Evolutionary conservation across 768 basidiomycete species (phyloP), one percentile per base, ranked within the genome.

Genomic region (Paxillus involutus): DNA sequence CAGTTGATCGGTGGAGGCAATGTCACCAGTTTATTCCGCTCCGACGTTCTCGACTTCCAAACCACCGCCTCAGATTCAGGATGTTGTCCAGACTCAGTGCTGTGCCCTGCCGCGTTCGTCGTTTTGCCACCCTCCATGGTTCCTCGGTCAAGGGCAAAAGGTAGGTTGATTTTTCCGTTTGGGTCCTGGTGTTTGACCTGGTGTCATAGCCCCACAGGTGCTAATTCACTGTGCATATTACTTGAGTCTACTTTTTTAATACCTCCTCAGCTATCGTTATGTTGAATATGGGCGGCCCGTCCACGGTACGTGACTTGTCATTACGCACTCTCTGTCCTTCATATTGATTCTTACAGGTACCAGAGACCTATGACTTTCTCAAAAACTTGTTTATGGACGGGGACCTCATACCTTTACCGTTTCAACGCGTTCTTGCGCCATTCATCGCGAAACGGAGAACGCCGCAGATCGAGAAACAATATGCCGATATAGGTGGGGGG

Each of bases 231-330:
- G 16, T 47, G 24, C 53, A 51, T 7, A n/a, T 36, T 36, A 42
- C 36, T 33, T 59, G 59, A 57, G 46, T 46, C 44, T 53, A 62
- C 26, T 52, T 62, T 53, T 32, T 19, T 48, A 33, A 59, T 51
- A 43, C 32, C 45, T 80, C 44, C 2, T 17, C 51, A 84, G 96
- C 90, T 36, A 81, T 98, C 58, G 94, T 99, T 40, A 91, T 99
- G 89, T 77, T 99, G 75, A 99, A 98, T 72, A 99, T 99, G 97
- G 97, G 97, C 42, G 97, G 97, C 2, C 97, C 96, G 21, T 83
- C 90, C 47, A 95, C 93, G 53, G 93, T 94, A 65, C 62, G 83
- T 74, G 36, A 35, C 47, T 44, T n/a, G 29, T 37, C 47, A 24
- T 43, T 21, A 13, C 1, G 26, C 14, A 17, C 39, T 24, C 6